Base-by-base conservation (phyloP, 2,329 filamentous ascomycete species). In the Curvularia hawaiiensis region DNA sequence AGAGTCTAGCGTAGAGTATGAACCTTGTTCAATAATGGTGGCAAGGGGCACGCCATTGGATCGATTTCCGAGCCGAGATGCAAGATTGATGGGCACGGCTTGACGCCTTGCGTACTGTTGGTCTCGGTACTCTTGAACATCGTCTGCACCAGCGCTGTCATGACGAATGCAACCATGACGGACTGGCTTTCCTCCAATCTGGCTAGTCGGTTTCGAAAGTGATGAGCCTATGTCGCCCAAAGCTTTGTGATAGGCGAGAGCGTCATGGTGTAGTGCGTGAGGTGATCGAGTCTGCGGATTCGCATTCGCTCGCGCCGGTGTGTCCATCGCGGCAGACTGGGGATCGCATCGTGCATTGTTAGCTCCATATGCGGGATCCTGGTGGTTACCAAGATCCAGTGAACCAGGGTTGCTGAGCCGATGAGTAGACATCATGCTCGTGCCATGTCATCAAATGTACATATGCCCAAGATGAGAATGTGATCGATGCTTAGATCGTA, bases 21-120 rank as follows among this genome's bases (percentile, higher is more conserved):
- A 81, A 57, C 67, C 70, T 50, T 76, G 77, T 64, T 81, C 79
- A 39, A 76, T 64, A 56, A 81, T 81, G 14, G 78, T 79, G 28
- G 75, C 75, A n/a, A 81, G 74, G 12, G 75, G 75, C 35, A 67
- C 74, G 52, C 74, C 75, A 61, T 74, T 71, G 53, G 65, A 59
- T 30, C 67, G 68, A 57, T 70, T 73, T 52, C 66, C 56, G 50
- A 67, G 61, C n/a, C 66, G 66, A 50, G 61, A 62, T 49, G 66
- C 62, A 57, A 68, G 58, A 54, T 68, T 68, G 57, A 68, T 66
- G 20, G 70, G 63, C 38, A 62, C 55, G 54, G 56, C 60, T 50
- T 66, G 65, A 55, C 52, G 50, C 62, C 48, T 64, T 50, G 39
- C 33, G 31, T 67, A 62, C 43, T 61, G 66, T 47, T 65, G 63